phyloP scores from a whole-genome alignment of 2,329 filamentous ascomycete genomes.

The Fusarium clavum region DNA sequence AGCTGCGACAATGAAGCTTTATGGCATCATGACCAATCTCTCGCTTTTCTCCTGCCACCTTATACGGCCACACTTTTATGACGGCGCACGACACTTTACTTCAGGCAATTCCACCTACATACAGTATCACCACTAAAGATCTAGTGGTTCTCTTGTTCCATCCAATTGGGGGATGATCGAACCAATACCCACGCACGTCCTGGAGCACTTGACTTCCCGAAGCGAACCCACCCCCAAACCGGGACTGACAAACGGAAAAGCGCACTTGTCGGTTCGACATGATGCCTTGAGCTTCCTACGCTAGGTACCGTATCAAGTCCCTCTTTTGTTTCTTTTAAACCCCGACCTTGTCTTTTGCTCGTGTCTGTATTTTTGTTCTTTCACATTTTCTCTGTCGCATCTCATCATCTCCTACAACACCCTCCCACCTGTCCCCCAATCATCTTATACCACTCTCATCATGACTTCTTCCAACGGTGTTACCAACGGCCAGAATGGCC shows the following conservation, averaged over 20 bases:
- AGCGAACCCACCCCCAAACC: conserved; percentile 47
- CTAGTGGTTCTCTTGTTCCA: conserved; percentile 20
- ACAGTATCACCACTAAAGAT: conserved; percentile 1
- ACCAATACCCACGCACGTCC: conserved; percentile 42
- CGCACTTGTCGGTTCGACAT: conserved; percentile 34
- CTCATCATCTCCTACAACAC: neutral
- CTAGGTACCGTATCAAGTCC: conserved; percentile 41
- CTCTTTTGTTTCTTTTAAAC: conserved; percentile 34
- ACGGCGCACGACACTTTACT: neutral
- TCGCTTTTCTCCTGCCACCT: neutral
- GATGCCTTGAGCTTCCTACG: conserved; percentile 24
- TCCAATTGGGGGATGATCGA: conserved; percentile 42
- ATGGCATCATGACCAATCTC: neutral
- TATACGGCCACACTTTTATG: neutral
- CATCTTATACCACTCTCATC: conserved; percentile 20
- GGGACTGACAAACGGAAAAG: conserved; percentile 19
- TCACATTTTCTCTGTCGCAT: conserved; percentile 13
- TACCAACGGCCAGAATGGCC: conserved; percentile 42
- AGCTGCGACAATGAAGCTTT: neutral
- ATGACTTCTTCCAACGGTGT: conserved; percentile 44
- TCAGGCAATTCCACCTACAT: conserved; percentile 25
- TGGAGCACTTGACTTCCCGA: conserved; percentile 45
- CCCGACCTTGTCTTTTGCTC: conserved; percentile 18
- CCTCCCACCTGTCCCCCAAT: neutral
- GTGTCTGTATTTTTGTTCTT: conserved; percentile 10